Evolutionary conservation across 805 yeast genomes (phyloP), one percentile per base, ranked within the genome.

Genomic region (Saccharomycopsis malanga): DNA sequence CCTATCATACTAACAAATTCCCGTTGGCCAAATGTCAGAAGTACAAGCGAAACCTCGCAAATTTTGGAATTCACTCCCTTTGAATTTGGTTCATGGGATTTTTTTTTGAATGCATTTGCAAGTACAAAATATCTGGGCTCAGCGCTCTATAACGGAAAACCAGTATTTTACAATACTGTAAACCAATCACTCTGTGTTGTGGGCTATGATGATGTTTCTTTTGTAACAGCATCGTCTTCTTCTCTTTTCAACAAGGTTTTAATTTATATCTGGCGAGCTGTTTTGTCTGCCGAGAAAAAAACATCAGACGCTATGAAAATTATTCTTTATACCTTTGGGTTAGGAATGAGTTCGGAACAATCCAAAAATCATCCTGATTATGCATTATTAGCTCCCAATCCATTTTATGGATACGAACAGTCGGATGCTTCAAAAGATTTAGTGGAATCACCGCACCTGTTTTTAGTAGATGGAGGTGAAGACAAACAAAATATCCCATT

Each of bases 401-500:
- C 87, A 2, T 81, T 81, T 56, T 71, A 64, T 51, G 64, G 63
- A 2, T 58, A 52, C 35, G 34, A 29, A 4, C 53, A 54, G 17
- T 61, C 56, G 44, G 63, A 59, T 7, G 57, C 55, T 34, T 50
- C 34, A 10, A 53, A 6, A 10, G 56, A 57, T n/a, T 57, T 58
- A 30, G 59, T 63, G 20, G 45, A 55, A 2, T 58, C 65, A 2
- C 62, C 62, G 45, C 61, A 59, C 34, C 49, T 69, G n/a, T 67
- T 64, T 48, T 54, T 85, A 50, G 87, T 77, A 25, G 94, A 85
- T 59, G 94, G 94, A 37, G 94, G 93, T 27, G 87, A 81, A 60
- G 91, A 84, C 60, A 68, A 71, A 6, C 87, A 83, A 61, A 83
- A 83, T 57, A 69, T 85, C 15, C 93, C 94, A 0, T 61, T 81